These are phyloP conservation scores for Dalbergia oliveri DNA, from an alignment of 306 rosid species.

Conservation along the genomic window DNA sequence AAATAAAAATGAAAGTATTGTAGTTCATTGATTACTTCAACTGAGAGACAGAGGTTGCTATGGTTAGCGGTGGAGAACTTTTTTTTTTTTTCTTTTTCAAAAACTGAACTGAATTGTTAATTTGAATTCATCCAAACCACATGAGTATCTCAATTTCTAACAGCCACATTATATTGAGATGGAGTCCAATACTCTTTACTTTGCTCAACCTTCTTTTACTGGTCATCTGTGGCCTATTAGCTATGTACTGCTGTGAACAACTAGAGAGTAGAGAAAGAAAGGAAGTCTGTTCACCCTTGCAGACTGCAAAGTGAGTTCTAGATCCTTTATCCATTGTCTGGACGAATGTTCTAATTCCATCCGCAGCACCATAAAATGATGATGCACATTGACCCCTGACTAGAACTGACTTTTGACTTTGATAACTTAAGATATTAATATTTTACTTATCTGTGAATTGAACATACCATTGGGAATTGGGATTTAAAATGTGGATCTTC, in stretches of 20 bases:
- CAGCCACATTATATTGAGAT: no score
- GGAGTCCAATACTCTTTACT: no score
- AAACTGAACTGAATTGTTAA: no score
- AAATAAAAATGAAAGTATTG: background rate
- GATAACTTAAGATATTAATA: background rate
- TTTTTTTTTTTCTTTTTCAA: no score
- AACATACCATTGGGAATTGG: background rate
- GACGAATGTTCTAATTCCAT: background rate
- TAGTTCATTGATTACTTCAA: no score
- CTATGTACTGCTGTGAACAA: background rate
- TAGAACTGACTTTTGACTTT: background rate
- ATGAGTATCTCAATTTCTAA: no score
- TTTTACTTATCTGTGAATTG: background rate
- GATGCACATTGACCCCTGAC: background rate
- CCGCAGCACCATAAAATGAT: background rate
- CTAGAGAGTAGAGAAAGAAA: background rate
- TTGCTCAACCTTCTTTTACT: background rate
- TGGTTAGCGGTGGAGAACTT: no score
- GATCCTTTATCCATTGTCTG: background rate
- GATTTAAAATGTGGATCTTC: background rate
- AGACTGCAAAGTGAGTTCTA: background rate
- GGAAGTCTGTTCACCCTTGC: background rate
- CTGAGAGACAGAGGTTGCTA: no score
- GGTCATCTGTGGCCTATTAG: background rate
- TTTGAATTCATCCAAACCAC: no score